These are phyloP conservation scores for Pseudoperonospora humuli DNA, from an alignment of 352 stramenopile species.

Conservation along the genomic window DNA sequence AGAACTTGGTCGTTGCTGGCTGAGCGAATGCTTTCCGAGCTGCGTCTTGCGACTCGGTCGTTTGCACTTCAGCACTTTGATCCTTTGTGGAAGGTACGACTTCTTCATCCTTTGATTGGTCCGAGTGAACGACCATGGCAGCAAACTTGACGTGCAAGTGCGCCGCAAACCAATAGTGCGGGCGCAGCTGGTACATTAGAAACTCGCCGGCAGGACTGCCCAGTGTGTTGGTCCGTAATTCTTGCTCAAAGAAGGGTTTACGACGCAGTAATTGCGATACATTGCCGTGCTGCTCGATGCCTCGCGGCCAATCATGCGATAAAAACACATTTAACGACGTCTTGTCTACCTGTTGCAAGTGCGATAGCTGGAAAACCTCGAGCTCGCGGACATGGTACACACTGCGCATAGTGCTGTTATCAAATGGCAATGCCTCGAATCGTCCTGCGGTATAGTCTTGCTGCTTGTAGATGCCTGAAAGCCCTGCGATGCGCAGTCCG, in stretches of 20 bases:
- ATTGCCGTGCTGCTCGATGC: conserved; percentile 94
- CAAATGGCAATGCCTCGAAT: conserved; percentile 80
- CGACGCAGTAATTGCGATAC: conserved; percentile 75
- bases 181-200: conserved; percentile 89
- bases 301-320: conserved; percentile 98
- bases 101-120: conserved; percentile 6
- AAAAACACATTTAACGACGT: conserved; percentile 87
- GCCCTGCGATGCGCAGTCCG: conserved; percentile 92
- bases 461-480: conserved; percentile 97
- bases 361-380: conserved; percentile 89
- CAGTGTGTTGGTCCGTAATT: conserved; percentile 90
- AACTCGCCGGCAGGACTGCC: conserved; percentile 90
- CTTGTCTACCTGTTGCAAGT: conserved; percentile 50
- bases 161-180: conserved; percentile 95
- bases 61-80: conserved; percentile 1
- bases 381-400: conserved; percentile 94
- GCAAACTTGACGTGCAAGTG: conserved; percentile 99
- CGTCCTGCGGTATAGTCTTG: conserved; percentile 86
- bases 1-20: conserved; percentile 28
- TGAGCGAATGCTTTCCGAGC: conserved; percentile 2
- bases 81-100: background rate
- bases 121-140: conserved; percentile 86
- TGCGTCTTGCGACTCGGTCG: background rate
- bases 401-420: conserved; percentile 82
- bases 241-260: conserved; percentile 94